Conservation (phyloP, 2,329 filamentous ascomycete genomes). For the Pyrenophora seminiperda region DNA sequence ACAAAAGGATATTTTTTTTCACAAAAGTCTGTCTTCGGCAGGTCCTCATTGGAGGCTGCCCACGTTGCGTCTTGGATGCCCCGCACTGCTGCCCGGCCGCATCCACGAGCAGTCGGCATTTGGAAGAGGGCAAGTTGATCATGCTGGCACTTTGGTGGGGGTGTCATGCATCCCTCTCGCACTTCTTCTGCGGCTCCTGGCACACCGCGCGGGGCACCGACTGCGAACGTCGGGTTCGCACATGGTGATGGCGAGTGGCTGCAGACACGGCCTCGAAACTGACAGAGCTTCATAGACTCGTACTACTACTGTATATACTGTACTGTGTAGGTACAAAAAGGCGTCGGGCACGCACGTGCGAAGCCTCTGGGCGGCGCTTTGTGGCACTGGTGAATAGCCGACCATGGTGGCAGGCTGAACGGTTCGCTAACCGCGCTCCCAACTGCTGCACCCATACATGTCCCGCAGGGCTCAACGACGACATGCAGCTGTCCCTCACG, state of each 20-base stretch:
- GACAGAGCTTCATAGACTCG: too few species aligned
- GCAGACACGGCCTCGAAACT: not conserved
- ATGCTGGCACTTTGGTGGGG: conserved; percentile 26
- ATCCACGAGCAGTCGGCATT: conserved; percentile 1
- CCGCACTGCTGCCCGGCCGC: conserved; percentile 19
- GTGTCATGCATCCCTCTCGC: conserved; percentile 28
- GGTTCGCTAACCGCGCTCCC: conserved; percentile 22
- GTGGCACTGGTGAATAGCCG: conserved; percentile 13
- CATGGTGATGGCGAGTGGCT: conserved; percentile 9
- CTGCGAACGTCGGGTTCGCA: conserved; percentile 34
- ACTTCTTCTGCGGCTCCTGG: conserved; percentile 24
- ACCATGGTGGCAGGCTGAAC: conserved; percentile 18
- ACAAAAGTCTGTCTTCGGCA: conserved; percentile 2
- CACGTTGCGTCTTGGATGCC: conserved; percentile 10
- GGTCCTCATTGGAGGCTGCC: conserved; percentile 15
- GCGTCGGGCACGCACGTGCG: conserved; percentile 27
- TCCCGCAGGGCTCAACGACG: conserved; percentile 23
- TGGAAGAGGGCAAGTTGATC: not conserved
- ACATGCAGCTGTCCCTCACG: conserved; percentile 15
- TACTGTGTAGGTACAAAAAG: too few species aligned
- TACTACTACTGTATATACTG: too few species aligned
- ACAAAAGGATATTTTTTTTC: conserved; percentile 15
- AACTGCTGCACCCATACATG: conserved; percentile 20
- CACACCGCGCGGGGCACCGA: conserved; percentile 5
- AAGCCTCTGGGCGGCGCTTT: conserved; percentile 10